Percentiles rank a stretch among this genome's conserved stretches.
Evolutionary conservation across 768 basidiomycete genomes (phyloP).

Genomic region (Naganishia onofrii): DNA sequence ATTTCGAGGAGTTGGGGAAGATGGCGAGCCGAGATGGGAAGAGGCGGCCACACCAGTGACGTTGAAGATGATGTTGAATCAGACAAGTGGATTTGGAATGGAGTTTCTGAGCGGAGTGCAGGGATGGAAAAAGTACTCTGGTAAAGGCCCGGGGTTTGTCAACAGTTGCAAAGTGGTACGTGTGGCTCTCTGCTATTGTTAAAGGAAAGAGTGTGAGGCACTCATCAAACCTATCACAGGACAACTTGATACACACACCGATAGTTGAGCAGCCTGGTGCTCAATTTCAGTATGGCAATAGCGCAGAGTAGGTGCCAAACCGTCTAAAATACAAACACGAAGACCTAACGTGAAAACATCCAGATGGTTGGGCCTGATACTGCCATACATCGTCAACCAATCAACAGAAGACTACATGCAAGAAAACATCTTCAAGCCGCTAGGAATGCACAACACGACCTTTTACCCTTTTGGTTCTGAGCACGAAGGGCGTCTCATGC

Average conservation of each 20-base stretch:
- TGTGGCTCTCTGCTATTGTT: neutral
- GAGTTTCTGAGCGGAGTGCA: constrained; percentile 39
- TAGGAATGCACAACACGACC: constrained; percentile 39
- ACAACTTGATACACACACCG: constrained; percentile 44
- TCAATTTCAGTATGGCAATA: constrained; percentile 44
- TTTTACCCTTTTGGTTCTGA: constrained; percentile 41
- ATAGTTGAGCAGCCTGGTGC: constrained; percentile 37
- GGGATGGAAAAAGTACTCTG: constrained; percentile 36
- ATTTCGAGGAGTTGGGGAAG: constrained; percentile 30
- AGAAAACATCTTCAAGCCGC: constrained; percentile 34
- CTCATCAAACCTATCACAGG: constrained; percentile 27
- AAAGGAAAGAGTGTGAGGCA: too few relatives aligned
- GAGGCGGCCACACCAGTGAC: constrained; percentile 31
- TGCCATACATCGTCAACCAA: constrained; percentile 31
- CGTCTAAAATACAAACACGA: neutral
- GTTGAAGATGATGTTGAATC: constrained; percentile 39
- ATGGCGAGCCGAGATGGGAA: constrained; percentile 30
- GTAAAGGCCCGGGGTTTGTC: constrained; percentile 39
- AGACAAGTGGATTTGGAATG: constrained; percentile 43
- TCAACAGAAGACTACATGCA: constrained; percentile 40
- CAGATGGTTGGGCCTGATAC: constrained; percentile 38
- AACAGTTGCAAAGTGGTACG: constrained; percentile 44
- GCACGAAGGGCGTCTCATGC: constrained; percentile 33
- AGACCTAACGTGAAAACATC: neutral
- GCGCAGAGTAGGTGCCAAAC: constrained; percentile 34